These are phyloP conservation scores for Iris macrosiphon DNA, from an alignment of 106 monocot species.

Conservation along the genomic window DNA sequence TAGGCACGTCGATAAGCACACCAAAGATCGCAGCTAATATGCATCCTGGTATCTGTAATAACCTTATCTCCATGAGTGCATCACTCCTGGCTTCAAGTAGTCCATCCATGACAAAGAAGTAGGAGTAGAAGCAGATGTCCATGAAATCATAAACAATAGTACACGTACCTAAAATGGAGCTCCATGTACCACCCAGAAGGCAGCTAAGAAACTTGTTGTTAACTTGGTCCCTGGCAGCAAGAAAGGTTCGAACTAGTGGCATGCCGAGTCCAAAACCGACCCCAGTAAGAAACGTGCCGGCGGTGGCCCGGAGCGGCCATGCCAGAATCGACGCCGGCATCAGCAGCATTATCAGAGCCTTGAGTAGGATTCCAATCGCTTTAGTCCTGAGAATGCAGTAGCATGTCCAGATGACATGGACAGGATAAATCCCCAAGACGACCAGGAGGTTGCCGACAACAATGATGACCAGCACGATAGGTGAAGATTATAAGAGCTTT, in stretches of 20 bases:
- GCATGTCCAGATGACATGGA: constrained; percentile 28
- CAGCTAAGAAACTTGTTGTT: constrained; percentile 7
- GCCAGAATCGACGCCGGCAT: constrained; percentile 9
- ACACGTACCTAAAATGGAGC: constrained; percentile 1
- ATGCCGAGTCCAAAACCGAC: constrained; percentile 12
- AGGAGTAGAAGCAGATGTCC: constrained; percentile 38
- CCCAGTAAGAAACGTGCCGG: constrained; percentile 13
- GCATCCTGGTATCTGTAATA: constrained; percentile 27
- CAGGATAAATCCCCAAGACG: constrained; percentile 20
- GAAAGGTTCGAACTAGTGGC: constrained; percentile 29
- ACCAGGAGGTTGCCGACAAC: constrained; percentile 16
- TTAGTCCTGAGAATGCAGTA: constrained; percentile 27
- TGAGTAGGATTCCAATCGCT: constrained; percentile 17
- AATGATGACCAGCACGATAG: constrained; percentile 1
- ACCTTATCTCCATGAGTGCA: constrained; percentile 9
- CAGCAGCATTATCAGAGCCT: constrained; percentile 16
- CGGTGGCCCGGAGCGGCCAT: constrained; percentile 12
- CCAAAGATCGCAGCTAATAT: constrained; percentile 19
- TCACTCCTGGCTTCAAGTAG: constrained; percentile 9
- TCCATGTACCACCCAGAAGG: constrained; percentile 8
- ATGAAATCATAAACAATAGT: constrained; percentile 20
- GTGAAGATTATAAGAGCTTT: not conserved
- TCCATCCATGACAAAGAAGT: constrained; percentile 35
- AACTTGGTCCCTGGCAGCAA: constrained; percentile 8
- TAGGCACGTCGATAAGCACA: constrained; percentile 28